phyloP scores from a whole-genome alignment of 2,329 filamentous ascomycete genomes.

The Talaromyces sp. region DNA sequence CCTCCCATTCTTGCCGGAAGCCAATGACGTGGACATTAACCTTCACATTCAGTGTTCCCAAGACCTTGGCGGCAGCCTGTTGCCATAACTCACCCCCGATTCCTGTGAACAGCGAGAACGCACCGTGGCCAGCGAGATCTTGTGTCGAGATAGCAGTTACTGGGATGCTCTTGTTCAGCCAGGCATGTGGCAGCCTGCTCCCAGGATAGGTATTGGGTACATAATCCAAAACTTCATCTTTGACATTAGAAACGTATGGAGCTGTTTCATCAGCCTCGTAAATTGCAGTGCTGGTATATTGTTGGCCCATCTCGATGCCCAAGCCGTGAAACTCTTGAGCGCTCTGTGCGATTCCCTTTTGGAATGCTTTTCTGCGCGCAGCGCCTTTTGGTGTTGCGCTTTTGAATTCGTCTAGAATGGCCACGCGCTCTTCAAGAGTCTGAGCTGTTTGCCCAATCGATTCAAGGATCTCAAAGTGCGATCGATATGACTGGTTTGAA shows the following conservation, averaged over 20 bases:
- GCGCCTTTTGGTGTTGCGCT: conserved; percentile 34
- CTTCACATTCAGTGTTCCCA: conserved; percentile 37
- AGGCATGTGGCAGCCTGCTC: conserved; percentile 56
- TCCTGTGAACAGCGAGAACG: conserved; percentile 49
- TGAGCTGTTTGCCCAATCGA: conserved; percentile 42
- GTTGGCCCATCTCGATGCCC: conserved; percentile 57
- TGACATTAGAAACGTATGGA: conserved; percentile 6
- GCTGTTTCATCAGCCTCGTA: conserved; percentile 40
- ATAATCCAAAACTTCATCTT: conserved; percentile 41
- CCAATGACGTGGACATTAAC: conserved; percentile 52
- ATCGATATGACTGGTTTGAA: conserved; percentile 54
- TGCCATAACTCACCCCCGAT: conserved; percentile 55
- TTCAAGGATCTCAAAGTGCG: conserved; percentile 46
- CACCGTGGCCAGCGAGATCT: conserved; percentile 55
- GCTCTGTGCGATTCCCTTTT: conserved; percentile 39
- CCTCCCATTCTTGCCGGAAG: conserved; percentile 55
- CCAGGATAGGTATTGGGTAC: conserved; percentile 54
- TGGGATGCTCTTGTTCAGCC: conserved; percentile 51
- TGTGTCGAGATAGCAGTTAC: conserved; percentile 50
- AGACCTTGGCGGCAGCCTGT: conserved; percentile 40
- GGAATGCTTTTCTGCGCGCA: conserved; percentile 35
- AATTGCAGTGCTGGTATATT: conserved; percentile 45
- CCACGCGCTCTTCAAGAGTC: conserved; percentile 34
- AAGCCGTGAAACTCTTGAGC: conserved; percentile 51
- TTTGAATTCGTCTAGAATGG: conserved; percentile 39